A percentile compares a stretch with the other conserved stretches of the same genome.
These are phyloP conservation scores for Nannochloropsis gaditana DNA, from an alignment of 108 stramenopile species.

Conservation along the genomic window DNA sequence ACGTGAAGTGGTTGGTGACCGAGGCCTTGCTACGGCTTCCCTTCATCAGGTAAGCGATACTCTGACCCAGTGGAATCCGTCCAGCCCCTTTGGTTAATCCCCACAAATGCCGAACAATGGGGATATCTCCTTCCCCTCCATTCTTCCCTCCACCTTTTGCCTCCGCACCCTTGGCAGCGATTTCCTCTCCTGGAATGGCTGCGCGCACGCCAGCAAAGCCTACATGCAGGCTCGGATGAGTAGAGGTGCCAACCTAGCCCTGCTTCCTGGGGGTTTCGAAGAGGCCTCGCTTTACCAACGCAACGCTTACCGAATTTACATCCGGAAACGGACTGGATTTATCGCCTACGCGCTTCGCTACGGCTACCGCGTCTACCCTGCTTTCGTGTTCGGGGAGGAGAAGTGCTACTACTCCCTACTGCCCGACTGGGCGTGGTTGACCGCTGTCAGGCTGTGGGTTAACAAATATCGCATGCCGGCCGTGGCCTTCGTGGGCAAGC, in stretches of 20 bases:
- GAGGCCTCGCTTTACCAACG: slow-evolving; percentile 9
- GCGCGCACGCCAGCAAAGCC: neutral
- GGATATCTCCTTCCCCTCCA: neutral
- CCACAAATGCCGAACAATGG: no score
- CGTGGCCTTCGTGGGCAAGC: slow-evolving; percentile 8
- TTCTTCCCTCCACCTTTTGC: neutral
- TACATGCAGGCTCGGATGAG: neutral
- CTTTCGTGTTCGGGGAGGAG: slow-evolving; percentile 22
- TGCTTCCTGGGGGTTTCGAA: slow-evolving; percentile 22
- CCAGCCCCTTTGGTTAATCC: no score
- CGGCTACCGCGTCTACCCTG: neutral
- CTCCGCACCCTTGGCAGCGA: neutral
- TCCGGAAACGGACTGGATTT: neutral
- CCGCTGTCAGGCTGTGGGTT: neutral
- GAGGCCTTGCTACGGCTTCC: slow-evolving; percentile 2
- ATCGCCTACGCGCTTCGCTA: neutral
- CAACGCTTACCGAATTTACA: neutral
- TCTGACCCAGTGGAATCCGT: neutral
- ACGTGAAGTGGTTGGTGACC: slow-evolving; percentile 17
- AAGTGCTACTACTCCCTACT: neutral
- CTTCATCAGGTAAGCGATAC: neutral
- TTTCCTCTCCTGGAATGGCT: slow-evolving; percentile 14
- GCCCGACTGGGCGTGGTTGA: neutral
- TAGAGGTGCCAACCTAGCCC: slow-evolving; percentile 6
- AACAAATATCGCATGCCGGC: neutral